Evolutionary conservation across 257 asterid species (phyloP).

Genomic region (Salvia hispanica): DNA sequence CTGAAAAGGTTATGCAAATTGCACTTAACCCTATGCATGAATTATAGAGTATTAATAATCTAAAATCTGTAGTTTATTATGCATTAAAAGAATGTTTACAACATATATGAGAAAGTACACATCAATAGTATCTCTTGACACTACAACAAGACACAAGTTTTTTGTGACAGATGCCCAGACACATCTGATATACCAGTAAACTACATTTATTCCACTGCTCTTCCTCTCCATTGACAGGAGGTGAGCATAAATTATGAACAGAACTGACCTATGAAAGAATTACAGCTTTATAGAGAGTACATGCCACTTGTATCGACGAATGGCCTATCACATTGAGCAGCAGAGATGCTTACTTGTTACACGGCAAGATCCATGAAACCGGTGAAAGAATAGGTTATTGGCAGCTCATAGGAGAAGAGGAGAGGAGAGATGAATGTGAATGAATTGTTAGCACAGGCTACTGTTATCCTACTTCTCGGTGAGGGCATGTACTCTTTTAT

Average conservation of each 20-base stretch:
- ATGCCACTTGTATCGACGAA: conserved; percentile 31
- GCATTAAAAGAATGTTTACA: conserved; percentile 4
- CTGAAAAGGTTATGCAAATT: neutral
- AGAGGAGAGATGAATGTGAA: conserved; percentile 41
- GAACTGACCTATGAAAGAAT: conserved; percentile 26
- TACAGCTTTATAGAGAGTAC: conserved; percentile 33
- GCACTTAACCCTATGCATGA: neutral
- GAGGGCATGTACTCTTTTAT: conserved; percentile 10
- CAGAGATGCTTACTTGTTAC: conserved; percentile 33
- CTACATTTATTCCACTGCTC: conserved; percentile 29
- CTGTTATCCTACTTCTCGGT: conserved; percentile 41
- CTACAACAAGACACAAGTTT: too few species aligned
- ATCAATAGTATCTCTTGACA: neutral
- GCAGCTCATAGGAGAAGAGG: conserved; percentile 30
- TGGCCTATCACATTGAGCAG: conserved; percentile 24
- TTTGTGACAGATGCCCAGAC: neutral
- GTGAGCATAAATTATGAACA: conserved; percentile 40
- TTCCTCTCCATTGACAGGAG: conserved; percentile 33
- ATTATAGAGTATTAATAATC: too few species aligned
- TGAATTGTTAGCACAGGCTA: conserved; percentile 49
- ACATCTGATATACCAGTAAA: conserved; percentile 20
- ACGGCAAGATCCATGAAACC: conserved; percentile 15
- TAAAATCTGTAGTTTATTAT: neutral
- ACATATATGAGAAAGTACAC: neutral
- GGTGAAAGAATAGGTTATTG: conserved; percentile 24